A percentile compares a stretch with the other conserved stretches of the same genome.
Conservation (phyloP, 371 early-diverging fungal genomes). For the Nematocida parisii region DNA sequence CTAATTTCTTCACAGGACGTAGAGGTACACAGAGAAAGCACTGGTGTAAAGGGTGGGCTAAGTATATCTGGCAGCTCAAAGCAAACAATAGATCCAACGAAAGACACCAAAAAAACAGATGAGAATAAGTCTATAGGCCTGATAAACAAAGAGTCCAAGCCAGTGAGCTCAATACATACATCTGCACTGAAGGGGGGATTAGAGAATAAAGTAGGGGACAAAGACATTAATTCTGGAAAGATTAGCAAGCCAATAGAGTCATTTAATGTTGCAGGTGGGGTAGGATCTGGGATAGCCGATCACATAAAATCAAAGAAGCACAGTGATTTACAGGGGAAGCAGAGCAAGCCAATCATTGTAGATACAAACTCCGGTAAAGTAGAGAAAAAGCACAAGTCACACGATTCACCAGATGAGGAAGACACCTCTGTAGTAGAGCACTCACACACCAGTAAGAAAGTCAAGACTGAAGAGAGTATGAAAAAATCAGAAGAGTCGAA, state of each 20-base stretch:
- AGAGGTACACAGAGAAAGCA: neutral
- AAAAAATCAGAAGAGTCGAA: neutral
- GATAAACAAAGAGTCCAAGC: constrained; percentile 21
- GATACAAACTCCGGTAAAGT: constrained; percentile 10
- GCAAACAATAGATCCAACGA: neutral
- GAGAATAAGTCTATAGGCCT: constrained; percentile 2
- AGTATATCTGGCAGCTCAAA: neutral
- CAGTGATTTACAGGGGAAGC: constrained; percentile 3
- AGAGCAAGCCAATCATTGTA: neutral
- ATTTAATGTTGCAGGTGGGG: constrained; percentile 39
- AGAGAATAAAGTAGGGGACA: constrained; percentile 30
- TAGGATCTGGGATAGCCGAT: constrained; percentile 24
- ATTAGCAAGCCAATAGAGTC: constrained; percentile 4
- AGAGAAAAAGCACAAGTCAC: neutral
- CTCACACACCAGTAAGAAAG: constrained; percentile 7
- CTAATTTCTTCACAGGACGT: neutral
- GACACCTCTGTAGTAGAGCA: constrained; percentile 3
- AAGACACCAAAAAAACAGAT: neutral
- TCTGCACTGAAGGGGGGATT: constrained; percentile 23
- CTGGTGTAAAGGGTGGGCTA: neutral
- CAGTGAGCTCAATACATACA: neutral
- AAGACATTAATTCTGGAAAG: constrained; percentile 43
- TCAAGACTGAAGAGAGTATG: neutral
- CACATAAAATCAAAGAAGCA: constrained; percentile 9
- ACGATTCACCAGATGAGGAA: neutral